Conservation (phyloP, 2,329 filamentous ascomycete species). For the Colletotrichum aenigma region DNA sequence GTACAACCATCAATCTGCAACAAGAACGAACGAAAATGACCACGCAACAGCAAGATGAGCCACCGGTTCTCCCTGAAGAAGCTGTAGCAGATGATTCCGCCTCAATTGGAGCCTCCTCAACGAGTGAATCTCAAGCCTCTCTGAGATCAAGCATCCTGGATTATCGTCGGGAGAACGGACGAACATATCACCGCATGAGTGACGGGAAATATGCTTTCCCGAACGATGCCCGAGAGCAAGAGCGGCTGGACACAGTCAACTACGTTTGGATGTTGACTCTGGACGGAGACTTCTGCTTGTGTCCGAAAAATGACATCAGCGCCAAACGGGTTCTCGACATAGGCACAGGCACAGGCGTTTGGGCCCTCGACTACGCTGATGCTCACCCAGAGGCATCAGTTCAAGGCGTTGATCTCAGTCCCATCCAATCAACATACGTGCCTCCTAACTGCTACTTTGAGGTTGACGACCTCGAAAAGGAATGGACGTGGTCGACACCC, state of each 20-base stretch:
- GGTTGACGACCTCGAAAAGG: slow-evolving; percentile 39
- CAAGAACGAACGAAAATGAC: no score
- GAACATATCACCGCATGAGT: background rate
- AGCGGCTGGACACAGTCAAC: background rate
- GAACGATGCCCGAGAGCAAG: background rate
- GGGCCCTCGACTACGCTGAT: background rate
- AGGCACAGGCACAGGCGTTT: background rate
- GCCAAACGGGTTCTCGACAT: slow-evolving; percentile 23
- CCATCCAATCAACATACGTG: slow-evolving; percentile 21
- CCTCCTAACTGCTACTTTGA: slow-evolving; percentile 41
- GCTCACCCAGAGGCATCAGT: no score
- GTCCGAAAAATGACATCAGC: slow-evolving; percentile 20
- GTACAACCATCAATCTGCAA: no score
- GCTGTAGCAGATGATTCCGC: no score
- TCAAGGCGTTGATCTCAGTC: background rate
- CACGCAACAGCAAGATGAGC: no score
- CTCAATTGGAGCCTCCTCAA: no score
- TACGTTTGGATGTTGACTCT: background rate
- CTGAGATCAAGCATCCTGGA: background rate
- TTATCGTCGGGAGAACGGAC: background rate
- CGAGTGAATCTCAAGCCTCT: background rate
- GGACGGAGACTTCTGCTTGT: slow-evolving; percentile 28
- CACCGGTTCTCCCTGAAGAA: no score
- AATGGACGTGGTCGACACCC: slow-evolving; percentile 32
- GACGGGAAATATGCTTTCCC: slow-evolving; percentile 25